Conservation (phyloP, 257 asterid genomes). For the Jaltomata sinuosa region DNA sequence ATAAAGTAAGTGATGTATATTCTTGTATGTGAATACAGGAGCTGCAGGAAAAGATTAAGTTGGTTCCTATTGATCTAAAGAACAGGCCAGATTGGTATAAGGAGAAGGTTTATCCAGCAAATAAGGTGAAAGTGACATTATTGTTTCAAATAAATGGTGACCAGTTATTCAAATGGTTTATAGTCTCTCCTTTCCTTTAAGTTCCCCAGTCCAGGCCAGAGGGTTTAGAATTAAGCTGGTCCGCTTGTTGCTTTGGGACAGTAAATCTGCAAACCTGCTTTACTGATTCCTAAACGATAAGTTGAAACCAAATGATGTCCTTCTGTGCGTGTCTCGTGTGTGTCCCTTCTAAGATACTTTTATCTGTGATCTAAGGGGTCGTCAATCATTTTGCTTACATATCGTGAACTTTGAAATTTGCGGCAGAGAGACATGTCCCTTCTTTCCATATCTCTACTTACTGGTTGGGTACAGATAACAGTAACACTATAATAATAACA, state of each 20-base stretch:
- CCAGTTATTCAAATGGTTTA: not conserved
- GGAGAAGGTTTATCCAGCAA: slow-evolving; percentile 78
- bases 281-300: not conserved
- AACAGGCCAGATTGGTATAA: slow-evolving; percentile 89
- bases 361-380: not conserved
- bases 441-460: not conserved
- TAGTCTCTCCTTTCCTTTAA: not conserved
- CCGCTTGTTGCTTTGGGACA: not conserved
- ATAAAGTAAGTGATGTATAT: not conserved
- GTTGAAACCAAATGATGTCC: not conserved
- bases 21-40: slow-evolving; percentile 39
- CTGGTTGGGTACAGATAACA: too few species aligned
- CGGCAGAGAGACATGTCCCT: not conserved
- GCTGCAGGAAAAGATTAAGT: slow-evolving; percentile 53
- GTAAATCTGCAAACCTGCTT: not conserved
- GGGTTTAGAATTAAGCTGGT: not conserved
- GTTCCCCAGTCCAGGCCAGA: not conserved
- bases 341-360: not conserved
- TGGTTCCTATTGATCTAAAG: slow-evolving; percentile 71
- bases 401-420: not conserved
- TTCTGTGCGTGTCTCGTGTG: not conserved
- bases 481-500: too few species aligned
- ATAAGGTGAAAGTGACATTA: slow-evolving; percentile 39
- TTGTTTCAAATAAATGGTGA: not conserved
- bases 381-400: not conserved